Base-by-base conservation (phyloP, 2,329 filamentous ascomycete species). In the Exophiala lecanii-corni region DNA sequence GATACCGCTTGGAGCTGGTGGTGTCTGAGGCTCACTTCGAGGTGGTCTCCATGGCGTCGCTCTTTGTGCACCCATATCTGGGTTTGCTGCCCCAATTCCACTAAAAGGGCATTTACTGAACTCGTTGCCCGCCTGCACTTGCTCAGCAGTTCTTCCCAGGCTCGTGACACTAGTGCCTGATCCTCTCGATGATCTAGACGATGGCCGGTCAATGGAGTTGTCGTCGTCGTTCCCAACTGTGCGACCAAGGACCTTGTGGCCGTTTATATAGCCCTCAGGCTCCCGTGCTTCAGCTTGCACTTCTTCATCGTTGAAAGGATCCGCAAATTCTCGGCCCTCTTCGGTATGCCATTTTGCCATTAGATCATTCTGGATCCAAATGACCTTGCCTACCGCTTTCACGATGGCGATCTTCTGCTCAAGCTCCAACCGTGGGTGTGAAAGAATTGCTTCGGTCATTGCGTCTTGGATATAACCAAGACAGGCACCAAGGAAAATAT, bases 291-390 rank as follows among this genome's bases (percentile, higher is more conserved):
- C 66, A 20, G 42, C 33, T 20, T 41, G 28, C 20, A 44, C 20
- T 16, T 53, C 43, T n/a, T 62, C 58, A 15, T 69, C 56, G 16
- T 64, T 64, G 47, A 67, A 66, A 39, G 66, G 61, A 3, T 72
- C 67, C 17, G 59, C 63, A 48, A 65, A 74, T 62, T 86, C 83
- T 25, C 81, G 75, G 37, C 81, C 81, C 52, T 86, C 81, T 23
- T 75, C 72, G 25, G 86, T 77, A 56, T 88, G 85, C 82, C 84
- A 89, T 62, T 84, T 85, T n/a, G 85, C 83, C 62, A 91, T 86
- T 20, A 91, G 72, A 62, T 91, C 86, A 59, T 91, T 91, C 64
- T 91, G 86, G 54, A 91, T 89, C 85, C 86, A 91, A 52, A 91
- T 82, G 18, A 91, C 81, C 62, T 92, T 91, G 50, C 79, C 79